A percentile compares a stretch with the other conserved stretches of the same genome.
phyloP scores from a whole-genome alignment of 192 early-diverging fungal species.

The Linnemannia hyalina region DNA sequence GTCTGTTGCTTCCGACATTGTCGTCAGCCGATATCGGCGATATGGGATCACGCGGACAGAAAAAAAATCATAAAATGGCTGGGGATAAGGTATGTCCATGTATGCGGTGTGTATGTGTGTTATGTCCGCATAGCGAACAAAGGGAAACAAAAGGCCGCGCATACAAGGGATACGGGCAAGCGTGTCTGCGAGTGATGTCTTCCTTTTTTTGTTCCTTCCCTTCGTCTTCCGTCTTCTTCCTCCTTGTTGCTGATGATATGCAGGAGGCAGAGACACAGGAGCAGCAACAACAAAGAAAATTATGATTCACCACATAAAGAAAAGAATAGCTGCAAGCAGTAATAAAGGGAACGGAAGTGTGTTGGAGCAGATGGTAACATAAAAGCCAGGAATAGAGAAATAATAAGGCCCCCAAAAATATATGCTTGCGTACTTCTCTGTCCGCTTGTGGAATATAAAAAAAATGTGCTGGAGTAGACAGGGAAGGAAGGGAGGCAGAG shows the following conservation, averaged over 20 bases:
- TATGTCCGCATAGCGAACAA: not conserved
- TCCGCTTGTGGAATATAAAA: not conserved
- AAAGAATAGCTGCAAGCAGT: not conserved
- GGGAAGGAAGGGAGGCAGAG: not conserved
- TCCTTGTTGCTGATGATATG: not conserved
- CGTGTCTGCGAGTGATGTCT: not conserved
- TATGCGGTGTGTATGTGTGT: not conserved
- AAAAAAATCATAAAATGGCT: not conserved
- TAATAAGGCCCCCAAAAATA: not conserved
- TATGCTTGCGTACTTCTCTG: slow-evolving; percentile 2
- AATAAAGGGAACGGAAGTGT: not conserved
- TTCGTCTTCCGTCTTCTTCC: not conserved
- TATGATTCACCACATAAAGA: not conserved
- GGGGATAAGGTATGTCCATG: not conserved
- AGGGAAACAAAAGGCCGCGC: not conserved
- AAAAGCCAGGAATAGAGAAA: slow-evolving; percentile 1
- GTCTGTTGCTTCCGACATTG: not conserved
- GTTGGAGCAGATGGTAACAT: slow-evolving; percentile 10
- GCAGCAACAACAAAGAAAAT: not conserved
- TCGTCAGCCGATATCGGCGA: slow-evolving; percentile 4
- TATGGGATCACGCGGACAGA: slow-evolving; percentile 2
- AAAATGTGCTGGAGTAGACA: not conserved
- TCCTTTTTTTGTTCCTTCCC: not conserved
- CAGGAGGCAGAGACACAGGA: not conserved
- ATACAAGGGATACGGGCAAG: not conserved